Evolutionary conservation across 176 grass and related monocot species (phyloP).

Genomic region (Juncus inflexus): DNA sequence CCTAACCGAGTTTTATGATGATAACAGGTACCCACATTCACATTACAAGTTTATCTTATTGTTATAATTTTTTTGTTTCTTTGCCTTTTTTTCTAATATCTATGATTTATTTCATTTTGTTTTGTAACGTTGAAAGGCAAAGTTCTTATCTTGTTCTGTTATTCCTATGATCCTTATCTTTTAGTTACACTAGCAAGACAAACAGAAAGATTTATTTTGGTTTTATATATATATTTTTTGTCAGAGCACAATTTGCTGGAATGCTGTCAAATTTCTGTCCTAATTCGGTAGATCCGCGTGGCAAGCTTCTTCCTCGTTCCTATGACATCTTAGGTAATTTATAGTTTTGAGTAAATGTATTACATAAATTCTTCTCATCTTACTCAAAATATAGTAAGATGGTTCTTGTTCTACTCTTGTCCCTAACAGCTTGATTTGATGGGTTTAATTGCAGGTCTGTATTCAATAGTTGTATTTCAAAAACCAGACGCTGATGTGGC

Average conservation of each 20-base stretch:
- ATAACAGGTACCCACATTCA: slow-evolving; percentile 57
- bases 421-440: slow-evolving; percentile 19
- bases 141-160: slow-evolving; percentile 4
- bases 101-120: not conserved
- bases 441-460: slow-evolving; percentile 55
- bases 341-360: not conserved
- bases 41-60: slow-evolving; percentile 14
- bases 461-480: slow-evolving; percentile 89
- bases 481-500: slow-evolving; percentile 82
- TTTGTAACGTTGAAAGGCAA: not conserved
- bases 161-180: not conserved
- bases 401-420: not conserved
- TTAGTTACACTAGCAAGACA: too few species aligned
- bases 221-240: slow-evolving; percentile 2
- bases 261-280: slow-evolving; percentile 67
- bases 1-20: slow-evolving; percentile 95
- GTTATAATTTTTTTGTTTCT: slow-evolving; percentile 1
- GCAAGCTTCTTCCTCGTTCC: slow-evolving; percentile 81
- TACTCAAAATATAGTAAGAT: not conserved
- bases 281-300: slow-evolving; percentile 79
- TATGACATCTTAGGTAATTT: slow-evolving; percentile 76
- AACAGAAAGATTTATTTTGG: too few species aligned
- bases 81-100: slow-evolving; percentile 6
- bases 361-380: slow-evolving; percentile 4
- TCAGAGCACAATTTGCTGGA: slow-evolving; percentile 80